Evolutionary conservation across 371 early-diverging fungal species (phyloP), one percentile per base, ranked within the genome.

Genomic region (Apophysomyces elegans): DNA sequence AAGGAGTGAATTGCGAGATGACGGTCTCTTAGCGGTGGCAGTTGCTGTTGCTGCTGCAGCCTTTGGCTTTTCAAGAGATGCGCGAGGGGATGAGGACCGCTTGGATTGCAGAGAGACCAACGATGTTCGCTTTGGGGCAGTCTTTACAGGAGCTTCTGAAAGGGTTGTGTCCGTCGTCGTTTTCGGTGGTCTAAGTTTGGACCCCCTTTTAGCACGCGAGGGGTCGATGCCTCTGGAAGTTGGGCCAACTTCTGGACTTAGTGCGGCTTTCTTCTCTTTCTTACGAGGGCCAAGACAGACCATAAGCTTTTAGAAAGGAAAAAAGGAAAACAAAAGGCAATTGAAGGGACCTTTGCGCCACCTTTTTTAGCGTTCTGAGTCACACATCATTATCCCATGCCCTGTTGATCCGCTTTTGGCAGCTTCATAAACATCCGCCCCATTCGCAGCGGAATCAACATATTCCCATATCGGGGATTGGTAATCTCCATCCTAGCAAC

Each of bases 281-380:
- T 75, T 75, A 18, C 76, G 63, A 56, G 76, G 76, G 32, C 76
- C 72, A 21, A 75, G 61, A 54, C 76, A 75, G 37, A 69, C 72
- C 76, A 75, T 75, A 36, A 58, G 45, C 13, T 16, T 26, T 26
- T 26, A 26, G 32, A 26, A 26, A 26, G 37, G 38, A 26, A 7
- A 18, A 46, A 62, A 12, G 62, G 16, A 38, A 50, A 50, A 59
- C 36, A 41, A 58, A 45, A 69, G 36, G 56, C 47, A 56, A 50
- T 21, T 4, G 11, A 8, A 9, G 21, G 9, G n/a, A 7, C 8
- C 14, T 43, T n/a, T n/a, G n/a, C 18, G 11, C 47, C 47, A 26
- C 54, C 21, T 50, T 50, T 50, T 26, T 26, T 26, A 26, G 32
- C 16, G 21, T 21, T 50, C 21, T 50, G 54, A 21, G 16, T 21